Conservation (phyloP, 331 rosid genomes). For the Dryas integrifolia region DNA sequence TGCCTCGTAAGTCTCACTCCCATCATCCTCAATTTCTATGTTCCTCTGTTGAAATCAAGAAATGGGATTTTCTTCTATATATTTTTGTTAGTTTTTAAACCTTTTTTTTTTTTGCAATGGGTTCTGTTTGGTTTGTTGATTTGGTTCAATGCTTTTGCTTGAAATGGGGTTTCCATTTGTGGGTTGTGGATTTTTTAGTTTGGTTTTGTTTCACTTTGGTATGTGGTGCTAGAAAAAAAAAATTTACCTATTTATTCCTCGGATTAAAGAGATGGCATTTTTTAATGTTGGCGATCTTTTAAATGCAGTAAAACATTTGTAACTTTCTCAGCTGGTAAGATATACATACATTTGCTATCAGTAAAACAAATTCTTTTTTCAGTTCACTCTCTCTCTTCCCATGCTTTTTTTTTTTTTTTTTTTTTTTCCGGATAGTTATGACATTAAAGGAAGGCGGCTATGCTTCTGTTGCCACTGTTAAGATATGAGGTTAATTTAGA, state of each 20-base stretch:
- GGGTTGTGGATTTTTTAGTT: neutral
- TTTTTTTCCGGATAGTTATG: neutral
- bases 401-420: neutral
- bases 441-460: neutral
- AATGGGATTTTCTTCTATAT: neutral
- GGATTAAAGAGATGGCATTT: neutral
- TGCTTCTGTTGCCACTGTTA: no score
- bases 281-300: neutral
- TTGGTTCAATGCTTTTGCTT: neutral
- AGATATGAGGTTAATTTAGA: neutral
- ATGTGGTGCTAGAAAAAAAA: neutral
- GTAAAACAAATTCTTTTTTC: neutral
- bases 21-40: no score
- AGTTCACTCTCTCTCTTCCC: neutral
- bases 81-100: no score
- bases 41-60: neutral
- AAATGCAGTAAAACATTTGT: neutral
- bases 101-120: neutral
- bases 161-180: conserved; percentile 4
- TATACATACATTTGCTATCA: neutral
- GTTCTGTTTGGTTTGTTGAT: conserved; percentile 1
- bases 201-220: neutral
- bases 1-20: conserved; percentile 49
- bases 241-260: neutral
- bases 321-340: neutral